Evolutionary conservation across 1,284 basidiomycete species (phyloP).

Genomic region (Rhodotorula sp.): DNA sequence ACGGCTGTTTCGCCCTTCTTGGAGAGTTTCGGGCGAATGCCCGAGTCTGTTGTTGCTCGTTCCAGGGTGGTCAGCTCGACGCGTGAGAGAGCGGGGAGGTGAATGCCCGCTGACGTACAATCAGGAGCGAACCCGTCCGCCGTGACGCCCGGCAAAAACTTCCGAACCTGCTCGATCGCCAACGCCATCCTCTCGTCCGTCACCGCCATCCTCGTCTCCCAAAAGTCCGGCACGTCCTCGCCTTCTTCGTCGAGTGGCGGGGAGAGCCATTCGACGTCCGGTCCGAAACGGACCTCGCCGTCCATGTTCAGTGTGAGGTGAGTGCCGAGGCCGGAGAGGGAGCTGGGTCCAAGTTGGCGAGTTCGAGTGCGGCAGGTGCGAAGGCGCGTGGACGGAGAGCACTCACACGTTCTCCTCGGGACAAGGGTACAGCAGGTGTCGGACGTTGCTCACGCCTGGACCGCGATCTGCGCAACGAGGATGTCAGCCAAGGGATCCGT

Average conservation of each 20-base stretch:
- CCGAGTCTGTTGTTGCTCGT: conserved; percentile 56
- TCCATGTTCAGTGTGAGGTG: conserved; percentile 82
- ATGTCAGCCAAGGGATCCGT: neutral
- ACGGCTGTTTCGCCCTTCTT: conserved; percentile 72
- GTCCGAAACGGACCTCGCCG: conserved; percentile 86
- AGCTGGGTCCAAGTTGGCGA: conserved; percentile 46
- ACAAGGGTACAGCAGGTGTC: conserved; percentile 82
- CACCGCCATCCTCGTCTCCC: conserved; percentile 61
- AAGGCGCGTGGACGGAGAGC: no score
- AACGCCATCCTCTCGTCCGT: conserved; percentile 63
- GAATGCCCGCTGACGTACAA: conserved; percentile 51
- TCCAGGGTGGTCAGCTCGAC: neutral
- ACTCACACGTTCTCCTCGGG: conserved; percentile 54
- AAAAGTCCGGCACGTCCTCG: conserved; percentile 65
- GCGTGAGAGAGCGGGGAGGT: neutral
- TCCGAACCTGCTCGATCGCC: conserved; percentile 57
- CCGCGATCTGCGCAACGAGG: conserved; percentile 57
- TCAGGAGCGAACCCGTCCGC: conserved; percentile 72
- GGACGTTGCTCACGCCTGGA: conserved; percentile 62
- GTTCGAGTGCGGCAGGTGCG: no score
- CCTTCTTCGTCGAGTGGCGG: conserved; percentile 49
- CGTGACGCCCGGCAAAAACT: conserved; percentile 70
- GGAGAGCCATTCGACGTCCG: conserved; percentile 84
- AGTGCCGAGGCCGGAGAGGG: conserved; percentile 69
- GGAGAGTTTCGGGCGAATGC: conserved; percentile 84